Evolutionary conservation across 2,329 filamentous ascomycete genomes (phyloP).

Genomic region (Clonostachys solani): DNA sequence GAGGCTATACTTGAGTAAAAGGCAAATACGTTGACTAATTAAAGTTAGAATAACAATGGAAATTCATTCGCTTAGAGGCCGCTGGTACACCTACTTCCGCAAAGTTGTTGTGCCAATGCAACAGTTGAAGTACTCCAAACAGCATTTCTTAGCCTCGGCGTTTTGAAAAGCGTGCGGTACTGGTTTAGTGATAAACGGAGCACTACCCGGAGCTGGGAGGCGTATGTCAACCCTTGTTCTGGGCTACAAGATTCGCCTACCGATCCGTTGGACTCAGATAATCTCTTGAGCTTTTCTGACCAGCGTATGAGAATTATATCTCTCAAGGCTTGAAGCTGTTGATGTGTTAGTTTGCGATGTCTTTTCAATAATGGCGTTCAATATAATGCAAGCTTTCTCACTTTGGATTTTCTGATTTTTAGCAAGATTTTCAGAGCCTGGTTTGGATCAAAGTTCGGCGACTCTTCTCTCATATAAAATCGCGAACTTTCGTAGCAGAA

Average conservation of each 20-base stretch:
- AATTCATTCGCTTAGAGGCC: too few relatives aligned
- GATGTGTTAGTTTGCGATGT: too few relatives aligned
- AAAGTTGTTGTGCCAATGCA: slow-evolving; percentile 17
- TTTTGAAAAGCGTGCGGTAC: slow-evolving; percentile 8
- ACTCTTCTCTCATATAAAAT: slow-evolving; percentile 27
- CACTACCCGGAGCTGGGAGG: not conserved
- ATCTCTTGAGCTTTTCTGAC: slow-evolving; percentile 1
- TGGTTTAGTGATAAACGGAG: slow-evolving; percentile 9
- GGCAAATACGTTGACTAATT: slow-evolving; percentile 30
- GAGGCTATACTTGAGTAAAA: slow-evolving; percentile 33
- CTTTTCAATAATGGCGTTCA: slow-evolving; percentile 1
- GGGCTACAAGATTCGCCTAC: too few relatives aligned
- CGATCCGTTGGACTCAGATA: not conserved
- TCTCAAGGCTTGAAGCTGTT: slow-evolving; percentile 26
- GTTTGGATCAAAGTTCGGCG: slow-evolving; percentile 22
- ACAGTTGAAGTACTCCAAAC: slow-evolving; percentile 17
- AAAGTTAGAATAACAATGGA: slow-evolving; percentile 4
- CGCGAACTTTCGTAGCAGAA: slow-evolving; percentile 34
- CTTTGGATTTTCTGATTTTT: slow-evolving; percentile 13
- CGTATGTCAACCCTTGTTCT: not conserved
- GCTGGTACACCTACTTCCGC: slow-evolving; percentile 6
- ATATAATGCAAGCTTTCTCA: too few relatives aligned
- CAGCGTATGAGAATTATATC: slow-evolving; percentile 29
- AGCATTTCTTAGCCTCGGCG: slow-evolving; percentile 8
- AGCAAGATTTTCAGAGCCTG: slow-evolving; percentile 24